Conservation (phyloP, 2,329 filamentous ascomycete species). For the Davidsoniella eucalypti region DNA sequence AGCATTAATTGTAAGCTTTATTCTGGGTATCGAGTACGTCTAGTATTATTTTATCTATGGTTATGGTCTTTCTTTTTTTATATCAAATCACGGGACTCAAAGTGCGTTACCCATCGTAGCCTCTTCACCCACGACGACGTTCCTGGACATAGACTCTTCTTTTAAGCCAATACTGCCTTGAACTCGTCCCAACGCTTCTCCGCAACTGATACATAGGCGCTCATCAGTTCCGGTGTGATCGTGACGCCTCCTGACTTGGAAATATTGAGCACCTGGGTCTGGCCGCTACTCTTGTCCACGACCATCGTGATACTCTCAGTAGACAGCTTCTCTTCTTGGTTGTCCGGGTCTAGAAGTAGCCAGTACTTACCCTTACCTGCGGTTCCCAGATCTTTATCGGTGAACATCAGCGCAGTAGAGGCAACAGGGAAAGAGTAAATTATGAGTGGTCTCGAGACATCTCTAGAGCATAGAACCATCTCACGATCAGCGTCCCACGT, state of each 20-base stretch:
- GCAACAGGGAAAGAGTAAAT: constrained; percentile 56
- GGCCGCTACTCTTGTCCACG: constrained; percentile 44
- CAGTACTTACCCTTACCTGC: constrained; percentile 35
- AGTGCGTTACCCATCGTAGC: too few species aligned
- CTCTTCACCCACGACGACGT: too few species aligned
- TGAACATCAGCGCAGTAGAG: constrained; percentile 65
- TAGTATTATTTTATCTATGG: constrained; percentile 6
- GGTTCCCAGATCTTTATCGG: constrained; percentile 24
- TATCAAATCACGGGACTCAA: too few species aligned
- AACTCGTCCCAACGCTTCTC: constrained; percentile 14
- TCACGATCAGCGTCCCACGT: constrained; percentile 74
- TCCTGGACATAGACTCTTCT: too few species aligned
- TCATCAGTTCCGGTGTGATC: constrained; percentile 40
- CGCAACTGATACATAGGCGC: constrained; percentile 12
- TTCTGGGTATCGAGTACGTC: background rate
- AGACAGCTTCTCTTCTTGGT: constrained; percentile 74
- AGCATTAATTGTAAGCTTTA: background rate
- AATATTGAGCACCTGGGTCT: constrained; percentile 47
- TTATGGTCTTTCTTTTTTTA: too few species aligned
- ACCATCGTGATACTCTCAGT: constrained; percentile 70
- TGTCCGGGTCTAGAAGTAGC: constrained; percentile 77
- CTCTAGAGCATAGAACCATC: constrained; percentile 55
- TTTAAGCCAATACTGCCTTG: constrained; percentile 21
- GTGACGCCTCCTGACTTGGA: constrained; percentile 71
- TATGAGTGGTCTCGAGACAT: constrained; percentile 36